Conservation (phyloP, 805 yeast genomes). For the Starmera pachycereana region DNA sequence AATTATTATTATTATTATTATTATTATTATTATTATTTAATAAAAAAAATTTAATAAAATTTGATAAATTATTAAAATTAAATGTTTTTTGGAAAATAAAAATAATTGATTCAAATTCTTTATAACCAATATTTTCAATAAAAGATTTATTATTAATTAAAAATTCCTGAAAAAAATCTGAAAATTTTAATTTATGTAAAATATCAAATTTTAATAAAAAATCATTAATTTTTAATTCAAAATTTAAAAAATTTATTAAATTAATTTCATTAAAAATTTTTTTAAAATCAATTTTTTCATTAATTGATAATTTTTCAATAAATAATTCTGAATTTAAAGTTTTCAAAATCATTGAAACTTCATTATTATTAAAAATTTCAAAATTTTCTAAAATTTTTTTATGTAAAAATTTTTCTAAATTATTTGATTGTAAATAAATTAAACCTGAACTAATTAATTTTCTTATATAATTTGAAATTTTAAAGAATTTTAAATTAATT, state of each 20-base stretch:
- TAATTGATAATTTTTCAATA: too few relatives aligned
- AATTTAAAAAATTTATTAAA: too few relatives aligned
- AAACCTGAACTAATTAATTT: conserved; percentile 80
- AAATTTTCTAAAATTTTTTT: conserved; percentile 46
- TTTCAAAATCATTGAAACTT: conserved; percentile 44
- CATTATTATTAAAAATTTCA: conserved; percentile 42
- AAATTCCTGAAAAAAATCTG: conserved; percentile 12
- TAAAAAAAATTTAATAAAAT: too few relatives aligned
- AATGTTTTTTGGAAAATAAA: too few relatives aligned
- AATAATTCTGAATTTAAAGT: conserved; percentile 18
- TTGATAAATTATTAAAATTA: too few relatives aligned
- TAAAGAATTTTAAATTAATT: conserved; percentile 32
- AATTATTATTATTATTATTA: too few relatives aligned
- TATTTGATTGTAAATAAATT: conserved; percentile 47
- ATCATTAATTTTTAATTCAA: conserved; percentile 8
- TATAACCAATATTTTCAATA: not conserved
- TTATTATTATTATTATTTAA: too few relatives aligned
- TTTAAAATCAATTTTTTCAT: conserved; percentile 1
- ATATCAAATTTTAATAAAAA: conserved; percentile 16
- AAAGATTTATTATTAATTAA: not conserved
- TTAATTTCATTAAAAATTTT: too few relatives aligned
- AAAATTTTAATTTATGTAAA: conserved; percentile 22
- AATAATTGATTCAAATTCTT: too few relatives aligned
- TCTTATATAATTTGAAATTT: conserved; percentile 53
- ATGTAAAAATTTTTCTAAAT: conserved; percentile 41